Percentiles rank a stretch among this genome's conserved stretches.
Conservation (phyloP, 2,329 filamentous ascomycete genomes). For the Pseudonectria buxi region DNA sequence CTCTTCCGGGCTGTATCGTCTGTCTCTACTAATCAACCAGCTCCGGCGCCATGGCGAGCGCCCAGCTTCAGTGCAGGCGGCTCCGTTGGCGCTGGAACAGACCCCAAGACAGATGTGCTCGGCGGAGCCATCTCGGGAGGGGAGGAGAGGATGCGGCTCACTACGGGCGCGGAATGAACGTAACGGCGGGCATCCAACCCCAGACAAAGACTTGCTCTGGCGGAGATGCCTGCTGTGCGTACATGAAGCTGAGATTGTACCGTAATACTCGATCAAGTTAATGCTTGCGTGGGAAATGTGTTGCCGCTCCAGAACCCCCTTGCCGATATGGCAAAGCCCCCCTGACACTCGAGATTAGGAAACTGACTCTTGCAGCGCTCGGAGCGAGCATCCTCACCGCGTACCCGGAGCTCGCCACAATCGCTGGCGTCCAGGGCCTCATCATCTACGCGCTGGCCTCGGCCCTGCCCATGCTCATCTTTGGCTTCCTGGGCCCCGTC, state of each 20-base stretch:
- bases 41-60: neutral
- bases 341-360: constrained; percentile 10
- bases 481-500: constrained; percentile 67
- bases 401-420: constrained; percentile 73
- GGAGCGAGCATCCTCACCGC: constrained; percentile 79
- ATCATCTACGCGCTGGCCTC: constrained; percentile 70
- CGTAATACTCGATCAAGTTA: constrained; percentile 98
- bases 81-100: constrained; percentile 3
- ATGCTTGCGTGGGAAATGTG: constrained; percentile 98
- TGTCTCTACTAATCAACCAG: constrained; percentile 21
- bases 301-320: constrained; percentile 64
- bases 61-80: neutral
- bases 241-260: constrained; percentile 87
- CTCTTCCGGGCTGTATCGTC: constrained; percentile 7
- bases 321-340: constrained; percentile 7
- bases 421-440: constrained; percentile 71
- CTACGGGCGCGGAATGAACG: constrained; percentile 74
- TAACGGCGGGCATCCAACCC: constrained; percentile 47
- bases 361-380: constrained; percentile 58
- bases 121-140: constrained; percentile 22
- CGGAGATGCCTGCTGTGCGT: constrained; percentile 36
- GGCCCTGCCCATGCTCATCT: constrained; percentile 64
- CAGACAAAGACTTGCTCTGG: constrained; percentile 5
- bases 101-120: constrained; percentile 1
- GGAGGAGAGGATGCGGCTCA: constrained; percentile 58